These are phyloP conservation scores for Penicillium ucsense DNA, from an alignment of 495 filamentous ascomycete species.

Conservation along the genomic window DNA sequence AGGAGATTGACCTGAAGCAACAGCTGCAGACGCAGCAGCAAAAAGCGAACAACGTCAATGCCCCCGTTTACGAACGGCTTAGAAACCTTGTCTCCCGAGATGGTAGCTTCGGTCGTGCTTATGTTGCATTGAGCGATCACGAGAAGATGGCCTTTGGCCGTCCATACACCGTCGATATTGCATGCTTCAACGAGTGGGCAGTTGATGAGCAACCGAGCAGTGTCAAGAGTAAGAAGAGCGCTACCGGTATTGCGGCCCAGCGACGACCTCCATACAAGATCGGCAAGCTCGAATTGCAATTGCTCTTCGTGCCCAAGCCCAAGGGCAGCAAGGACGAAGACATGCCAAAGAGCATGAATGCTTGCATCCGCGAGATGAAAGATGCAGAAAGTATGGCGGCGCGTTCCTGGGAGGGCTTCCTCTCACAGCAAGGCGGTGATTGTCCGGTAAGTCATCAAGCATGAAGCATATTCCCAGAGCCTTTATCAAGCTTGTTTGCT, in stretches of 20 bases:
- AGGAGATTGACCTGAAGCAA: slow-evolving; percentile 76
- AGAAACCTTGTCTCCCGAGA: slow-evolving; percentile 78
- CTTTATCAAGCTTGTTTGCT: too few species aligned
- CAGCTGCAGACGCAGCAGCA: slow-evolving; percentile 66
- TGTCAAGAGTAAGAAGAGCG: slow-evolving; percentile 82
- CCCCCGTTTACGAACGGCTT: slow-evolving; percentile 67
- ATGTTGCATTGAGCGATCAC: slow-evolving; percentile 86
- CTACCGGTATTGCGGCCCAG: slow-evolving; percentile 46
- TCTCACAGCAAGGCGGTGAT: slow-evolving; percentile 95
- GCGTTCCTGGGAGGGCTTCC: slow-evolving; percentile 72
- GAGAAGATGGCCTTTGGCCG: slow-evolving; percentile 78
- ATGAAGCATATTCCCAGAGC: too few species aligned
- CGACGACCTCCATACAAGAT: slow-evolving; percentile 84
- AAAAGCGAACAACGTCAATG: slow-evolving; percentile 59
- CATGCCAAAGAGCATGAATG: slow-evolving; percentile 98
- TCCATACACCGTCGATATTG: slow-evolving; percentile 75
- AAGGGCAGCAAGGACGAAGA: slow-evolving; percentile 84
- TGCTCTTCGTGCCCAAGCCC: slow-evolving; percentile 88
- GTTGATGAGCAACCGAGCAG: slow-evolving; percentile 70
- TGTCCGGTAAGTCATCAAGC: slow-evolving; percentile 68
- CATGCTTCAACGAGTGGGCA: slow-evolving; percentile 98
- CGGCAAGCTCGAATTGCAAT: slow-evolving; percentile 84
- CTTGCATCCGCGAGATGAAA: slow-evolving; percentile 82
- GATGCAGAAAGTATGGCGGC: slow-evolving; percentile 68
- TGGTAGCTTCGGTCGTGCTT: slow-evolving; percentile 87